Evolutionary conservation across 495 filamentous ascomycete genomes (phyloP).

Genomic region (Lepraria neglecta): DNA sequence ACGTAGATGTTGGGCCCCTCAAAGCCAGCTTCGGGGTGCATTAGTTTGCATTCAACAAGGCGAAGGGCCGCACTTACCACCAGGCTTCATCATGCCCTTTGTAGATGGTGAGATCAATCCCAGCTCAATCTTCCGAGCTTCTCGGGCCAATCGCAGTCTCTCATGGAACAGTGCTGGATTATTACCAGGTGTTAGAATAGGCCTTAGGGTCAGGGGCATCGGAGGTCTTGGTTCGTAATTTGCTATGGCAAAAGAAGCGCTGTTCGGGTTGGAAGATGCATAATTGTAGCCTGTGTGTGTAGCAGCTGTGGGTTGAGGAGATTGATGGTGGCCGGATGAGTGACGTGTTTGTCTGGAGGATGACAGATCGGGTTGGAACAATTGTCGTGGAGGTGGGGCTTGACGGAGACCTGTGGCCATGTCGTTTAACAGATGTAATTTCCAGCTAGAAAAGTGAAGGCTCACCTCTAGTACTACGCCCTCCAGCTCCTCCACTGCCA

Average conservation of each 20-base stretch:
- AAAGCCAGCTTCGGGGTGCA: conserved; percentile 43
- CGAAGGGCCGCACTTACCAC: conserved; percentile 36
- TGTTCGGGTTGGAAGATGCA: conserved; percentile 28
- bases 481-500: conserved; percentile 45
- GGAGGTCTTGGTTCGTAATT: conserved; percentile 54
- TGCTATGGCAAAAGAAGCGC: conserved; percentile 46
- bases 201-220: conserved; percentile 55
- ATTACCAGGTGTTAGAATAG: conserved; percentile 62
- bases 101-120: conserved; percentile 24
- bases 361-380: conserved; percentile 73
- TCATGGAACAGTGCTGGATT: conserved; percentile 56
- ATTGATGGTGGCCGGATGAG: conserved; percentile 42
- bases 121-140: conserved; percentile 25
- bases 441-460: background rate
- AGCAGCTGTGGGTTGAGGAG: conserved; percentile 34
- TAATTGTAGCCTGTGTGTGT: conserved; percentile 30
- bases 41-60: conserved; percentile 12
- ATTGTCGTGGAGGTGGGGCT: conserved; percentile 67
- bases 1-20: conserved; percentile 84
- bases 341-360: conserved; percentile 54
- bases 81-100: conserved; percentile 49
- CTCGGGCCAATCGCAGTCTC: conserved; percentile 36
- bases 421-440: background rate
- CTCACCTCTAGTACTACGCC: conserved; percentile 55
- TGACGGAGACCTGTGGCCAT: conserved; percentile 54